These are phyloP conservation scores for Nicotiana knightiana DNA, from an alignment of 257 asterid genomes.

Conservation along the genomic window DNA sequence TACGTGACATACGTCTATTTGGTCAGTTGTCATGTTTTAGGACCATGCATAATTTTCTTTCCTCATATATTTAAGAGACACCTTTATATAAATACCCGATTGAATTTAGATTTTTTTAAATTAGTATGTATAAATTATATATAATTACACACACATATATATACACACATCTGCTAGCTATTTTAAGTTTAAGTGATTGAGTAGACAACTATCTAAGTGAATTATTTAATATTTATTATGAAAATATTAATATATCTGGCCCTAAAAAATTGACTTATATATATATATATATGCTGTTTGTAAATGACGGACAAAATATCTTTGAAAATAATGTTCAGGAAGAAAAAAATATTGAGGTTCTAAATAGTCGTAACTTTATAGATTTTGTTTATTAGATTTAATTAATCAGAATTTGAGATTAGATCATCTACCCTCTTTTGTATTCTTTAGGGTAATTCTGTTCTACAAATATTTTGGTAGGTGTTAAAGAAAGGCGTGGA, in stretches of 20 bases:
- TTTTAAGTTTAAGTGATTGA: no score
- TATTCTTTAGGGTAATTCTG: background rate
- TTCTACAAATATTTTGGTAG: background rate
- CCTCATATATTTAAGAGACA: no score
- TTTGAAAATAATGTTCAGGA: background rate
- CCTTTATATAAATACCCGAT: no score
- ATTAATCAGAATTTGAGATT: background rate
- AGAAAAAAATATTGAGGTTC: background rate
- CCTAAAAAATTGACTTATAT: background rate
- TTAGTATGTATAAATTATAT: no score
- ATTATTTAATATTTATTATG: background rate
- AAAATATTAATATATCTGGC: background rate
- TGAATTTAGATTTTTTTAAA: no score
- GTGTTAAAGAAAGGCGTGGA: background rate
- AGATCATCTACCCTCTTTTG: background rate
- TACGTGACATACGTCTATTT: background rate
- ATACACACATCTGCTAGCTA: no score
- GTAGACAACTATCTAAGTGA: background rate
- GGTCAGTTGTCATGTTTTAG: background rate
- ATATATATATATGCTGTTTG: background rate
- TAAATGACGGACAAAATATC: background rate
- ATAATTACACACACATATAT: no score
- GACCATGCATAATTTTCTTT: background rate
- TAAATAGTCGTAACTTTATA: background rate
- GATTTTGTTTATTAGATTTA: background rate